Evolutionary conservation across 495 filamentous ascomycete genomes (phyloP).

Genomic region (Neurospora hispaniola): DNA sequence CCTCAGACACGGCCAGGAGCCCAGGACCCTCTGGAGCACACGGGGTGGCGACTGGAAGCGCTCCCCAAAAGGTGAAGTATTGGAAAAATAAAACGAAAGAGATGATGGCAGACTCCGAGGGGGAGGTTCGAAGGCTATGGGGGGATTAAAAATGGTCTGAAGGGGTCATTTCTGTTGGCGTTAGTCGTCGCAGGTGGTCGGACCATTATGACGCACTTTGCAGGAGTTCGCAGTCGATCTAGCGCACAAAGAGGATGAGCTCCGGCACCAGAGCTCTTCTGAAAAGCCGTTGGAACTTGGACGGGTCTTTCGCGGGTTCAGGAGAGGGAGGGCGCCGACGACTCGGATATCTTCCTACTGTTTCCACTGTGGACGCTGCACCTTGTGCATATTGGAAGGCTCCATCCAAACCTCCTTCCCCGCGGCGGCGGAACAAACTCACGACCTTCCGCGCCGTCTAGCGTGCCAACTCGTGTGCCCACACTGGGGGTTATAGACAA

Average conservation of each 20-base stretch:
- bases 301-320: too few relatives aligned
- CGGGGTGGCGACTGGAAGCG: background rate
- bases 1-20: background rate
- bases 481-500: background rate
- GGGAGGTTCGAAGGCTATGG: background rate
- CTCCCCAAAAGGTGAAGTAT: background rate
- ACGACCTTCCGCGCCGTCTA: background rate
- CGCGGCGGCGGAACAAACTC: background rate
- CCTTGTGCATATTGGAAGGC: background rate
- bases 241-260: background rate
- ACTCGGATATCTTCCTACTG: background rate
- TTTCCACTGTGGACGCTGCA: background rate
- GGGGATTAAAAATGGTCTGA: background rate
- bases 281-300: background rate
- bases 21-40: background rate
- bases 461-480: background rate
- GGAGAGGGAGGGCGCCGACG: background rate
- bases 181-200: background rate
- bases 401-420: background rate
- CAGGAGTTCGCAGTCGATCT: background rate
- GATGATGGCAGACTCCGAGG: background rate
- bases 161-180: background rate
- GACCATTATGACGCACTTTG: background rate
- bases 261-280: background rate
- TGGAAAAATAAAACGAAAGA: background rate